These are phyloP conservation scores for Lasiodiplodia hormozganensis DNA, from an alignment of 2,329 filamentous ascomycete species.

Conservation along the genomic window DNA sequence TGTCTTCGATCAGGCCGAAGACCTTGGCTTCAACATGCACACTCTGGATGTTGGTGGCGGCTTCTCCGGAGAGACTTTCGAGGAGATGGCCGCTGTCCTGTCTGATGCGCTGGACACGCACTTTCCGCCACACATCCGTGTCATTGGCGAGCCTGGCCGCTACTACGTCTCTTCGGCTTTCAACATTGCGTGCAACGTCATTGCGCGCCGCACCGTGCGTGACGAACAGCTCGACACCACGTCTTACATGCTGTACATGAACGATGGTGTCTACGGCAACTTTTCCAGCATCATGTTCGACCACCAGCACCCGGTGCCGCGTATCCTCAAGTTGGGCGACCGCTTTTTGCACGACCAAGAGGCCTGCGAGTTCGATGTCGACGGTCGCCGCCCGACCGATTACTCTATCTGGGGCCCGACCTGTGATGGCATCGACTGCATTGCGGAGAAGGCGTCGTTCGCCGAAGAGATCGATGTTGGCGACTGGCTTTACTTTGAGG, in stretches of 20 bases:
- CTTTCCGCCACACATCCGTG: conserved; percentile 81
- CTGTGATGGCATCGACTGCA: conserved; percentile 96
- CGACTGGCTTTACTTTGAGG: conserved; percentile 98
- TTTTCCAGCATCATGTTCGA: conserved; percentile 99
- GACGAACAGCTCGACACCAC: conserved; percentile 70
- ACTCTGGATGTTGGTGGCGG: conserved; percentile 94
- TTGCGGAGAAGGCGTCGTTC: conserved; percentile 81
- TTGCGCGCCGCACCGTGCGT: conserved; percentile 87
- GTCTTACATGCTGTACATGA: conserved; percentile 96
- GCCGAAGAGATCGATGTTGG: conserved; percentile 82
- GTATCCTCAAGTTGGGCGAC: conserved; percentile 72
- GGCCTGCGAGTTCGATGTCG: conserved; percentile 34
- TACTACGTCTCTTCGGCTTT: conserved; percentile 96
- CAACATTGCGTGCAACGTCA: conserved; percentile 93
- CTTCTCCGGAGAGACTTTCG: conserved; percentile 90
- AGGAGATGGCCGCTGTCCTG: conserved; percentile 84
- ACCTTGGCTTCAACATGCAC: conserved; percentile 79
- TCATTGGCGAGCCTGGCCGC: conserved; percentile 95
- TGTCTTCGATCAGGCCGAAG: conserved; percentile 85
- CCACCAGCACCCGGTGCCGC: conserved; percentile 88
- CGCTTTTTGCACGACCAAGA: conserved; percentile 61
- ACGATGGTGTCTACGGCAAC: conserved; percentile 97
- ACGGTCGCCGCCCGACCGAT: conserved; percentile 53
- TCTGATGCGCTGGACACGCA: conserved; percentile 82
- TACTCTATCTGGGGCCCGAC: conserved; percentile 99